Conservation (phyloP, 148 eudicot genomes). For the Silene conica region DNA sequence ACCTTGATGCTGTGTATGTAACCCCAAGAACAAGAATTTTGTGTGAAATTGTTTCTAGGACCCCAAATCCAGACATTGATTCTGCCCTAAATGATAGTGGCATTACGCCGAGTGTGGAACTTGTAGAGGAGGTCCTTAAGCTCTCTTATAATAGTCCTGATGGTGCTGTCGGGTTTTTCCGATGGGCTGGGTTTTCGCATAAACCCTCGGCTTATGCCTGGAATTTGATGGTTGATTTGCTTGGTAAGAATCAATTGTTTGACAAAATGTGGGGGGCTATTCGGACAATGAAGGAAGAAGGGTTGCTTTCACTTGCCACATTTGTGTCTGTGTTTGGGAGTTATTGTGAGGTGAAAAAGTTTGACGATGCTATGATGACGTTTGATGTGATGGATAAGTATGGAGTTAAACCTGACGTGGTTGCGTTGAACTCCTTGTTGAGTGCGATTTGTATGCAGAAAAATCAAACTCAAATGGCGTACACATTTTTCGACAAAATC, state of each 20-base stretch:
- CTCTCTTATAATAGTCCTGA: conserved; percentile 53
- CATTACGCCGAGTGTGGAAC: conserved; percentile 46
- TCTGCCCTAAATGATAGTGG: conserved; percentile 38
- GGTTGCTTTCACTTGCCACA: conserved; percentile 40
- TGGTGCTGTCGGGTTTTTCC: conserved; percentile 59
- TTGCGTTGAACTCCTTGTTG: conserved; percentile 63
- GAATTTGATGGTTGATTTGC: conserved; percentile 86
- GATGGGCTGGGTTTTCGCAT: conserved; percentile 50
- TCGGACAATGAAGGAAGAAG: conserved; percentile 71
- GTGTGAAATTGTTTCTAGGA: conserved; percentile 48
- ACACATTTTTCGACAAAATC: conserved; percentile 53
- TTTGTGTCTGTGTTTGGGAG: conserved; percentile 67
- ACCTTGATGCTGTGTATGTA: conserved; percentile 37
- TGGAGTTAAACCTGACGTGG: conserved; percentile 59
- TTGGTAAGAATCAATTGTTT: conserved; percentile 70
- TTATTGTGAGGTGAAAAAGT: conserved; percentile 54
- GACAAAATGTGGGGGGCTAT: conserved; percentile 92
- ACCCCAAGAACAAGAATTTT: conserved; percentile 47
- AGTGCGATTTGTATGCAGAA: conserved; percentile 64
- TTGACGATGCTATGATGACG: conserved; percentile 66
- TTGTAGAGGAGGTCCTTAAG: conserved; percentile 67
- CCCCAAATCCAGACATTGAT: conserved; percentile 37
- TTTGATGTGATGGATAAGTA: conserved; percentile 82
- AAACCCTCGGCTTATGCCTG: conserved; percentile 55
- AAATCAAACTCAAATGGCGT: conserved; percentile 42